Evolutionary conservation across 2,329 filamentous ascomycete genomes (phyloP).

Genomic region (Teratosphaeria nubilosa): DNA sequence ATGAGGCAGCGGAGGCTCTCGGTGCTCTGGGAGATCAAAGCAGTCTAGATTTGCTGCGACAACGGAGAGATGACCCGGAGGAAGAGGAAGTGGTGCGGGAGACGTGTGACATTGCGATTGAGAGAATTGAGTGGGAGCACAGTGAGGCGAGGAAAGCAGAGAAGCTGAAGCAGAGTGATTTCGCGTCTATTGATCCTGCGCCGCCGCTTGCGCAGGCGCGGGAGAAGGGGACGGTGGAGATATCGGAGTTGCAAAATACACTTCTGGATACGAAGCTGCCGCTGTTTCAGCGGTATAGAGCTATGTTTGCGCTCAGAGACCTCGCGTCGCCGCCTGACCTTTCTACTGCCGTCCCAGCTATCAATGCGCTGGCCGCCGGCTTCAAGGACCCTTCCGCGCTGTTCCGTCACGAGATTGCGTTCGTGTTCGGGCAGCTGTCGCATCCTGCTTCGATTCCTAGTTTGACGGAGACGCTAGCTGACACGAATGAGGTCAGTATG

Average conservation of each 20-base stretch:
- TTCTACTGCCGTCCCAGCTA: slow-evolving; percentile 77
- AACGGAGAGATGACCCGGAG: slow-evolving; percentile 61
- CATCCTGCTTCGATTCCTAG: slow-evolving; percentile 96
- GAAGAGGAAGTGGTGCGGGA: slow-evolving; percentile 79
- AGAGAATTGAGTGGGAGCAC: slow-evolving; percentile 87
- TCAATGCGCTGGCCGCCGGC: slow-evolving; percentile 75
- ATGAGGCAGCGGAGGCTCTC: slow-evolving; percentile 91
- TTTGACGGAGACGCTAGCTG: slow-evolving; percentile 65
- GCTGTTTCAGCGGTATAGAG: slow-evolving; percentile 86
- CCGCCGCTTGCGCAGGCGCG: slow-evolving; percentile 67
- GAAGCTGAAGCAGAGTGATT: slow-evolving; percentile 78
- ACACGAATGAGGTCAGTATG: slow-evolving; percentile 83
- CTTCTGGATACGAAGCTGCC: slow-evolving; percentile 70
- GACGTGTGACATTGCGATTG: slow-evolving; percentile 94
- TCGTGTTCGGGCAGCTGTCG: slow-evolving; percentile 92
- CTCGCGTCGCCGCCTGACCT: slow-evolving; percentile 87
- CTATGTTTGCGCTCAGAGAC: slow-evolving; percentile 96
- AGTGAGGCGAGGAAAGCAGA: slow-evolving; percentile 61
- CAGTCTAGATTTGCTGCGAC: slow-evolving; percentile 63
- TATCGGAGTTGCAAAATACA: slow-evolving; percentile 63
- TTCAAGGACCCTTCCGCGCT: slow-evolving; percentile 79
- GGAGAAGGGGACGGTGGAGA: slow-evolving; percentile 42
- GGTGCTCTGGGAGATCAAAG: slow-evolving; percentile 70
- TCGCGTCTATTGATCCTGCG: slow-evolving; percentile 89
- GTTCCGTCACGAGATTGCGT: slow-evolving; percentile 95